phyloP scores from a whole-genome alignment of 2,329 filamentous ascomycete species.

The Xylariaceae sp. region DNA sequence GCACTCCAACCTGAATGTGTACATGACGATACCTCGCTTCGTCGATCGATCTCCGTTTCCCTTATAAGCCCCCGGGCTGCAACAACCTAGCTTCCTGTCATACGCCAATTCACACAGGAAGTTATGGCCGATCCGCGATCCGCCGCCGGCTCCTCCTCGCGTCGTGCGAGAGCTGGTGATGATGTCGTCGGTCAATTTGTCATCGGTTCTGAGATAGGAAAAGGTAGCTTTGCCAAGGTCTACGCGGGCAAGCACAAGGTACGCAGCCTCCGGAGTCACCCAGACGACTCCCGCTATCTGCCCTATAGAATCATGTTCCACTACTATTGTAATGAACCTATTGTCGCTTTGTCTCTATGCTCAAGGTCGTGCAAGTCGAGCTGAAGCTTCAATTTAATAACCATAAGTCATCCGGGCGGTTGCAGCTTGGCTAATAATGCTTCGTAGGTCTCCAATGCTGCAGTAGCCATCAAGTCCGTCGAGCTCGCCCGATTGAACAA shows the following conservation, averaged over 20 bases:
- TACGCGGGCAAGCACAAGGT: conserved; percentile 87
- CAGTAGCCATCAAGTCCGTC: conserved; percentile 96
- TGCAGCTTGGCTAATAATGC: conserved; percentile 24
- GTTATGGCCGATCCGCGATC: conserved; percentile 38
- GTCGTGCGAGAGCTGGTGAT: conserved; percentile 42
- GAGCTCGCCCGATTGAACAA: conserved; percentile 87
- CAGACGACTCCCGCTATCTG: not conserved
- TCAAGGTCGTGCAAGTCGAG: conserved; percentile 1
- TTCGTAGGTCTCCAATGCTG: conserved; percentile 71
- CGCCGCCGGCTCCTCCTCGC: conserved; percentile 35
- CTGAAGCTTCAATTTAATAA: not conserved
- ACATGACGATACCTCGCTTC: conserved; percentile 37
- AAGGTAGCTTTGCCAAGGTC: conserved; percentile 96
- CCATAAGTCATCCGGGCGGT: conserved; percentile 16
- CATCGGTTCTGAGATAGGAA: conserved; percentile 88
- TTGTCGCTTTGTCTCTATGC: not conserved
- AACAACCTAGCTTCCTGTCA: conserved; percentile 37
- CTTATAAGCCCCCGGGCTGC: conserved; percentile 39
- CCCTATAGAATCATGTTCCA: conserved; percentile 13
- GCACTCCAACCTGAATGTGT: conserved; percentile 29
- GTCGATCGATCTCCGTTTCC: conserved; percentile 30
- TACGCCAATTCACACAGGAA: conserved; percentile 37
- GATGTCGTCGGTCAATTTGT: conserved; percentile 72
- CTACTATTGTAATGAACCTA: conserved; percentile 1
- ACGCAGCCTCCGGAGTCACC: conserved; percentile 38